phyloP scores from a whole-genome alignment of 2,329 filamentous ascomycete species.

The Sporothrix luriei region DNA sequence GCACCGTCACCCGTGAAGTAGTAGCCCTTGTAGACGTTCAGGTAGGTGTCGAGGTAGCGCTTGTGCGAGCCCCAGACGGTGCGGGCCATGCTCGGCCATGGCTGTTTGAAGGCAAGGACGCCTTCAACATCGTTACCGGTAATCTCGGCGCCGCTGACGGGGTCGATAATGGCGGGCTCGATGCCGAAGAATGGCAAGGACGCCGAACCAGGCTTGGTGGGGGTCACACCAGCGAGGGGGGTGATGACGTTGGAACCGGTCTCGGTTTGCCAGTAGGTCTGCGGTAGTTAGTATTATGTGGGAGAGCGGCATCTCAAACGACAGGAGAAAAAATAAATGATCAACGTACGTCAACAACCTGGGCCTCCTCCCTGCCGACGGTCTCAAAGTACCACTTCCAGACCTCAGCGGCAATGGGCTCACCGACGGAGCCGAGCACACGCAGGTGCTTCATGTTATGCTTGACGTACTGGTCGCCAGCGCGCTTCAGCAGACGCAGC shows the following conservation, averaged over 20 bases:
- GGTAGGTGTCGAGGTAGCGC: constrained; percentile 97
- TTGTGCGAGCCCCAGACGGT: constrained; percentile 98
- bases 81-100: constrained; percentile 97
- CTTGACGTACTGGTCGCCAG: constrained; percentile 89
- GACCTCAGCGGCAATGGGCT: constrained; percentile 95
- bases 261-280: constrained; percentile 99
- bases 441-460: constrained; percentile 85
- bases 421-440: constrained; percentile 90
- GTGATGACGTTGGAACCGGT: constrained; percentile 96
- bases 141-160: constrained; percentile 90
- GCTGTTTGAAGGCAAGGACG: constrained; percentile 93
- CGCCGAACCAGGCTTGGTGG: constrained; percentile 94
- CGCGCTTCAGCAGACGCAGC: constrained; percentile 88
- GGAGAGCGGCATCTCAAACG: background rate
- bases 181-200: constrained; percentile 98
- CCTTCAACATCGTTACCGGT: constrained; percentile 96
- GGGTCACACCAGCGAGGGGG: constrained; percentile 87
- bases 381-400: constrained; percentile 99
- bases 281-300: constrained; percentile 37
- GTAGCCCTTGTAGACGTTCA: constrained; percentile 97
- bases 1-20: constrained; percentile 97
- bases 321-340: too few relatives aligned
- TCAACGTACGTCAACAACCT: constrained; percentile 86
- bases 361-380: constrained; percentile 89
- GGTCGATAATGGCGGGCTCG: constrained; percentile 96